Evolutionary conservation across 202 grass and related monocot genomes (phyloP).

Genomic region (Zizania palustris): DNA sequence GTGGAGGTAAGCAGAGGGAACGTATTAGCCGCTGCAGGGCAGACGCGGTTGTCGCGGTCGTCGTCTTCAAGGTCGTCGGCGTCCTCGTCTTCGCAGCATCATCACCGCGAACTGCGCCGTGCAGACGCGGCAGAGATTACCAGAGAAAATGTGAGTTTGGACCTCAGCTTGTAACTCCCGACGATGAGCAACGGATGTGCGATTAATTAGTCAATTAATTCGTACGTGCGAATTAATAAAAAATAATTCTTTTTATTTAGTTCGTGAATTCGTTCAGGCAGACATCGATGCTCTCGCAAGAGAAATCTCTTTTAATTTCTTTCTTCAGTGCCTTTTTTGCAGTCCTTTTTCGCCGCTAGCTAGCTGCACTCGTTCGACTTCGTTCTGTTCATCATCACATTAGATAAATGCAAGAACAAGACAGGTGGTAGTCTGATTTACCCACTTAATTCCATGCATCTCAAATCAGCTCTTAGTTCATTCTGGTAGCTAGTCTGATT

Average conservation of each 20-base stretch:
- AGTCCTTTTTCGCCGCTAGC: slow-evolving; percentile 27
- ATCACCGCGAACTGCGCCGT: slow-evolving; percentile 47
- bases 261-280: slow-evolving; percentile 42
- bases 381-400: slow-evolving; percentile 32
- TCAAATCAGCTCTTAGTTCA: neutral
- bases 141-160: slow-evolving; percentile 70
- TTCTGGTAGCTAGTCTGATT: neutral
- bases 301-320: slow-evolving; percentile 24
- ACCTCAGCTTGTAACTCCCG: slow-evolving; percentile 79
- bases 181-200: neutral
- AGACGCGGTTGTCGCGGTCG: slow-evolving; percentile 40
- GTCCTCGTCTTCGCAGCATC: slow-evolving; percentile 40
- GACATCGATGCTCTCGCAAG: slow-evolving; percentile 7
- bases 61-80: slow-evolving; percentile 42
- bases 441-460: neutral
- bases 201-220: slow-evolving; percentile 43
- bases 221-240: slow-evolving; percentile 23
- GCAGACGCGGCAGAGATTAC: slow-evolving; percentile 40
- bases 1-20: slow-evolving; percentile 28
- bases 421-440: slow-evolving; percentile 12
- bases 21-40: neutral
- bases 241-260: slow-evolving; percentile 28
- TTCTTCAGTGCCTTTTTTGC: slow-evolving; percentile 32
- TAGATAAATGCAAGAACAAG: slow-evolving; percentile 17
- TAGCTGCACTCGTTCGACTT: slow-evolving; percentile 22